Evolutionary conservation across 441 rosid genomes (phyloP).

Genomic region (Caryocar brasiliense): DNA sequence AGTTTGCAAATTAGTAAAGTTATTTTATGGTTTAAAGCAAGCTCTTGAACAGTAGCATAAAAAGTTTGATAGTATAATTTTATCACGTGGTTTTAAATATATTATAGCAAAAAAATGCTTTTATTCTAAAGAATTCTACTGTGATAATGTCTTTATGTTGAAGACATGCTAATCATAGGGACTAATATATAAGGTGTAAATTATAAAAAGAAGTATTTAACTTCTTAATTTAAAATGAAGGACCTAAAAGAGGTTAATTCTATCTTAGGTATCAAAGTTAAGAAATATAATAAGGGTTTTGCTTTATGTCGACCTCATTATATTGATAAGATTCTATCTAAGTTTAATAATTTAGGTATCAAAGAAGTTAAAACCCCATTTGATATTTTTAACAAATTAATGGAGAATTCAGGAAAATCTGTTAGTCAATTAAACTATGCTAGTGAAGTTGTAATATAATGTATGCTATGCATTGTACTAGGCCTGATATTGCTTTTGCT

Average conservation of each 20-base stretch:
- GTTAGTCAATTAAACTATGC: neutral
- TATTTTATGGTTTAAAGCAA: no score
- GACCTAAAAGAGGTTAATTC: neutral
- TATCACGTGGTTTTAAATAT: no score
- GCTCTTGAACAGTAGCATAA: no score
- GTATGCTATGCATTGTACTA: neutral
- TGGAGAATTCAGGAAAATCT: neutral
- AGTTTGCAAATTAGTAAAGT: no score
- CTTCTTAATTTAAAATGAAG: neutral
- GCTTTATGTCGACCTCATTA: neutral
- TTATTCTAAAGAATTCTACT: no score
- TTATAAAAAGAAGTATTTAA: no score
- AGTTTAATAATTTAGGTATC: neutral
- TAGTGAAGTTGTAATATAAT: slow-evolving; percentile 1
- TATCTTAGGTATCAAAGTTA: neutral
- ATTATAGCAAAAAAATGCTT: no score
- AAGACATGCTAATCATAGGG: no score
- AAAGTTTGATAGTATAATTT: no score
- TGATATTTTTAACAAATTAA: neutral
- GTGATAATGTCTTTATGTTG: no score
- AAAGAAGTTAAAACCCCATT: neutral
- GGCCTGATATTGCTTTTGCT: neutral
- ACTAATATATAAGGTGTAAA: no score
- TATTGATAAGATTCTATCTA: neutral
- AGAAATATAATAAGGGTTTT: neutral